phyloP scores from a whole-genome alignment of 257 asterid genomes.

The Solanum lycopersicoides region DNA sequence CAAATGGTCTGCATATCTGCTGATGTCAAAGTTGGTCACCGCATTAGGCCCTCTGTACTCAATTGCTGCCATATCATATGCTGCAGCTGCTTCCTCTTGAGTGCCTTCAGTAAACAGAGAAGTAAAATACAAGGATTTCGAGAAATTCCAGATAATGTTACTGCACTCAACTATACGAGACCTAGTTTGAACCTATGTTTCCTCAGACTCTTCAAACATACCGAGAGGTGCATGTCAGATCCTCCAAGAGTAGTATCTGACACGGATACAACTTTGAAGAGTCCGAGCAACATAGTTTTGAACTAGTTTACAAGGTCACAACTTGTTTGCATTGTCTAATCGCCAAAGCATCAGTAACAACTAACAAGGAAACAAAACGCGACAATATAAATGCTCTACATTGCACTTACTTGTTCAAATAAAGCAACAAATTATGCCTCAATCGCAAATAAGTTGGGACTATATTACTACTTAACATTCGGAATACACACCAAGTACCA shows the following conservation, averaged over 20 bases:
- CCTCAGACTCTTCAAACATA: neutral
- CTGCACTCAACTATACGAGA: neutral
- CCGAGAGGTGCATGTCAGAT: neutral
- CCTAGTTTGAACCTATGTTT: neutral
- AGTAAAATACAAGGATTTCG: neutral
- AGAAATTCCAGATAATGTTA: neutral
- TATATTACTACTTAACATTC: neutral
- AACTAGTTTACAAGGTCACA: neutral
- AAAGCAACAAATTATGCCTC: neutral
- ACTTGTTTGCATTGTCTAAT: neutral
- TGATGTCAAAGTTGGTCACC: conserved; percentile 76
- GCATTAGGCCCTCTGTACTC: conserved; percentile 69
- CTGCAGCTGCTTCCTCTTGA: conserved; percentile 90
- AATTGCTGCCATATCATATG: conserved; percentile 87
- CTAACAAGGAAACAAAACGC: neutral
- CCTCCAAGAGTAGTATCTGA: neutral
- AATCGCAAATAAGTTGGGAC: neutral
- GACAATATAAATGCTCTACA: neutral
- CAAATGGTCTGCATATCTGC: conserved; percentile 43
- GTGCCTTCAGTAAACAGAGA: conserved; percentile 21
- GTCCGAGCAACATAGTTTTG: neutral
- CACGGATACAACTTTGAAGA: neutral
- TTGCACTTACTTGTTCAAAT: neutral
- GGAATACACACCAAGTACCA: neutral
- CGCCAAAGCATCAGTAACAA: neutral